Evolutionary conservation across 305 asterid species (phyloP).

Genomic region (Fraxinus dipetala): DNA sequence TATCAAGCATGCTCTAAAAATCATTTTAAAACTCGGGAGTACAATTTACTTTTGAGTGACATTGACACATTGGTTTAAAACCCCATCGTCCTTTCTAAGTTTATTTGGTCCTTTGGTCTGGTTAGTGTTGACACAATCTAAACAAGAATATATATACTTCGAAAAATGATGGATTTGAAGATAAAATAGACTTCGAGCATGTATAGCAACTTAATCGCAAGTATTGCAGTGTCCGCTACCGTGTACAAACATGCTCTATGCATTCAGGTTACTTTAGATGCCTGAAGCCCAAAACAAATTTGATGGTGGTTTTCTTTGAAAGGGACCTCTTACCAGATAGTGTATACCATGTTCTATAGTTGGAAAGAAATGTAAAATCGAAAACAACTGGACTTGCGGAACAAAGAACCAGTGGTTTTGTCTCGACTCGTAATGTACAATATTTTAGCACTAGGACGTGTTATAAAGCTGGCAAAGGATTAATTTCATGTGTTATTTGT

Average conservation of each 20-base stretch:
- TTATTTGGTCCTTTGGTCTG: not conserved
- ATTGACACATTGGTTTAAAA: constrained; percentile 41
- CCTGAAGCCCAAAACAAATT: not conserved
- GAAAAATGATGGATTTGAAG: not conserved
- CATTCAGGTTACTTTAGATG: not conserved
- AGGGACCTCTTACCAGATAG: not conserved
- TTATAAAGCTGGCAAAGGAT: constrained; percentile 55
- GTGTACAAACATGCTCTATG: not conserved
- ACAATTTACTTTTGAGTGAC: constrained; percentile 43
- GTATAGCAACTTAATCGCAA: not conserved
- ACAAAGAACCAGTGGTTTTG: constrained; percentile 58
- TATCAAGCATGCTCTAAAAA: not conserved
- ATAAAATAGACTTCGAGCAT: not conserved
- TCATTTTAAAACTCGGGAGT: constrained; percentile 77
- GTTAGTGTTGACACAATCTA: not conserved
- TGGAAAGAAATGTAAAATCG: constrained; percentile 31
- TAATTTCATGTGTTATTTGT: constrained; percentile 42
- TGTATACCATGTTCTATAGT: constrained; percentile 24
- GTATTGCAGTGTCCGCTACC: not conserved
- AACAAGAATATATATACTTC: not conserved
- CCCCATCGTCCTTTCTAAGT: not conserved
- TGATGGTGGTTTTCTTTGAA: not conserved
- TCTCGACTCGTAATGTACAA: constrained; percentile 84
- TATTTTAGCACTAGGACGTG: constrained; percentile 61
- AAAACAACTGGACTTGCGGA: constrained; percentile 81